Evolutionary conservation across 2,329 filamentous ascomycete species (phyloP), one percentile per base, ranked within the genome.

Genomic region (Curvularia sp.): DNA sequence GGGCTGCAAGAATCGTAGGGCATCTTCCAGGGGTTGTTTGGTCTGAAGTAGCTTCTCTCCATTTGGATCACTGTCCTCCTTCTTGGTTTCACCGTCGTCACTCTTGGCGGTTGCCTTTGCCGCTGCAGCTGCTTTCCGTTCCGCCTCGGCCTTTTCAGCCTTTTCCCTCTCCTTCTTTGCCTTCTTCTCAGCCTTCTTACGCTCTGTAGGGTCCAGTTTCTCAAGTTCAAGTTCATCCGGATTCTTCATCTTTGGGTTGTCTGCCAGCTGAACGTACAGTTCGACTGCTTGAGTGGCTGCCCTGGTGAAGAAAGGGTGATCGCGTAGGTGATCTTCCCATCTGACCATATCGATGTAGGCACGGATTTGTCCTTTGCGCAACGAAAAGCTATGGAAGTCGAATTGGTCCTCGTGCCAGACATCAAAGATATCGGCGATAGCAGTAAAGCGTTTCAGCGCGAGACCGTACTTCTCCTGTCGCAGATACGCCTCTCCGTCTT

Each of bases 401-500:
- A 98, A 97, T 73, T 99, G 95, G 70, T 99, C 95, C 76, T 99
- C 96, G 74, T 96, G 90, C 95, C 95, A 99, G 20, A 92, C 88
- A 66, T 98, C 94, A 71, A 99, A 99, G 65, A 99, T 96, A 78
- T 91, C 92, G 76, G 89, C 89, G 57, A 99, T 86, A 22, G 91
- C 84, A 65, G 93, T 91, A 78, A 97, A 94, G 49, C 96, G 88
- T 82, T 99, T 99, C 53, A 99, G 83, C 0, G 96, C 94, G 58
- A 97, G 84, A 4, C 90, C 92, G 47, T 91, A 81, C 68, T 96
- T 93, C 64, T 89, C 88, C 75, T 93, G 90, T 50, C 95, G 89
- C 57, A 91, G 83, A 76, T 93, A 93, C 3, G 94, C 88, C 79
- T 97, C 91, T 55, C 92, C 95, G 74, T 99, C 96, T 79, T 99